phyloP scores from a whole-genome alignment of 176 grass and related monocot species.

The Lolium perenne region DNA sequence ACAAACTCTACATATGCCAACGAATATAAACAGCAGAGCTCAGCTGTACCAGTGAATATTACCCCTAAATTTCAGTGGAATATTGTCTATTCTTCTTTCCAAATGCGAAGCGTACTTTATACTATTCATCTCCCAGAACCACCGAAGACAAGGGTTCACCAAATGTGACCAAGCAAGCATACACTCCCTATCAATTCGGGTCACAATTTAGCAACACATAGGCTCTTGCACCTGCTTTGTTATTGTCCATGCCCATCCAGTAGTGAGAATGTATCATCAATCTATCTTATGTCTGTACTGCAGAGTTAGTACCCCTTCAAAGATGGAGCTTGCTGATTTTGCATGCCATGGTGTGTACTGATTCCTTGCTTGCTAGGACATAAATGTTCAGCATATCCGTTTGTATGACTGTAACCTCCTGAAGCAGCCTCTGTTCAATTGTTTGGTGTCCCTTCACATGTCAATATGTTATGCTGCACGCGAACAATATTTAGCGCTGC shows the following conservation, averaged over 20 bases:
- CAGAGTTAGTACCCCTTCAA: background rate
- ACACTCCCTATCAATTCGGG: background rate
- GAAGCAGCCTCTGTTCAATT: constrained; percentile 6
- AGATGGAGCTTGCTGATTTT: background rate
- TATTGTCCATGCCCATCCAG: background rate
- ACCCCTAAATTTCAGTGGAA: background rate
- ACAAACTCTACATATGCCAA: background rate
- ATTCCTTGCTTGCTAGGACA: background rate
- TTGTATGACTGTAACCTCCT: background rate
- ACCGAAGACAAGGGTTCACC: background rate
- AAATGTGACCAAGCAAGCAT: background rate
- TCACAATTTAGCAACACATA: background rate
- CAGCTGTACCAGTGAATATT: background rate
- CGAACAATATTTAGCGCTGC: constrained; percentile 51
- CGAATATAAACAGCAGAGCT: background rate
- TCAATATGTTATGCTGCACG: constrained; percentile 26
- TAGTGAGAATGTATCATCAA: background rate
- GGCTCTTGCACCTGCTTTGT: background rate
- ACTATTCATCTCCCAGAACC: background rate
- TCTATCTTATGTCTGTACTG: too few species aligned
- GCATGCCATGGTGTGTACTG: background rate
- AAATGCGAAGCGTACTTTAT: background rate
- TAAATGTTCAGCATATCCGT: background rate
- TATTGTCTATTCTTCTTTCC: background rate
- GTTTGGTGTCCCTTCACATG: background rate